These are phyloP conservation scores for Fusarium subglutinans DNA, from an alignment of 2,329 filamentous ascomycete species.

Conservation along the genomic window DNA sequence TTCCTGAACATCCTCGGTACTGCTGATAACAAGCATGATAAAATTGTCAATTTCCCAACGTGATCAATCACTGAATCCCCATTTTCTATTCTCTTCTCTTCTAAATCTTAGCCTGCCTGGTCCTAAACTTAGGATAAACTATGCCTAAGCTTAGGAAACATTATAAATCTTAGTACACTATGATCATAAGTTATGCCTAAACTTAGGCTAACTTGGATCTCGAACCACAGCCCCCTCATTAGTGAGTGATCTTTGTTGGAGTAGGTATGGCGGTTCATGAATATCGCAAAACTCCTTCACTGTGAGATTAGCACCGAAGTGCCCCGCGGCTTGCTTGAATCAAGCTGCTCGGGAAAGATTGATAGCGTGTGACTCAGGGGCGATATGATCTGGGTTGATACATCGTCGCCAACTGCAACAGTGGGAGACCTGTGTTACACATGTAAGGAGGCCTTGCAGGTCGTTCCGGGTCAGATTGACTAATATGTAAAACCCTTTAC, in stretches of 20 bases:
- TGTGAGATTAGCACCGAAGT: rapidly evolving
- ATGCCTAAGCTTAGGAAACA: background rate
- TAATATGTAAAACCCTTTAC: rapidly evolving
- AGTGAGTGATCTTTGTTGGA: background rate
- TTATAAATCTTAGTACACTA: background rate
- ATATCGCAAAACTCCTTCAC: rapidly evolving
- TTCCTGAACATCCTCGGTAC: background rate
- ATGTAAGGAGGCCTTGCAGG: rapidly evolving
- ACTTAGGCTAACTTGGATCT: background rate
- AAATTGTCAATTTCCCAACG: background rate
- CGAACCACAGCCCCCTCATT: background rate
- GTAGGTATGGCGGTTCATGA: rapidly evolving
- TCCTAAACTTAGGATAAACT: background rate
- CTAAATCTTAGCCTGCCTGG: background rate
- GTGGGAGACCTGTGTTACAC: rapidly evolving
- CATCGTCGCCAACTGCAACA: rapidly evolving
- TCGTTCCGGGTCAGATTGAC: rapidly evolving
- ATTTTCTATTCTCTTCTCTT: background rate
- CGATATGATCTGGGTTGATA: rapidly evolving
- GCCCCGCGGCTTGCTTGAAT: rapidly evolving
- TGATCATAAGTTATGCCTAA: background rate
- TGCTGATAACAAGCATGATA: background rate
- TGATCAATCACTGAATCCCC: background rate
- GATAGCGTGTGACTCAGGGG: rapidly evolving
- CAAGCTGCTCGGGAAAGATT: rapidly evolving